Conservation (phyloP, 257 asterid genomes). For the Solanum infundibuliforme region DNA sequence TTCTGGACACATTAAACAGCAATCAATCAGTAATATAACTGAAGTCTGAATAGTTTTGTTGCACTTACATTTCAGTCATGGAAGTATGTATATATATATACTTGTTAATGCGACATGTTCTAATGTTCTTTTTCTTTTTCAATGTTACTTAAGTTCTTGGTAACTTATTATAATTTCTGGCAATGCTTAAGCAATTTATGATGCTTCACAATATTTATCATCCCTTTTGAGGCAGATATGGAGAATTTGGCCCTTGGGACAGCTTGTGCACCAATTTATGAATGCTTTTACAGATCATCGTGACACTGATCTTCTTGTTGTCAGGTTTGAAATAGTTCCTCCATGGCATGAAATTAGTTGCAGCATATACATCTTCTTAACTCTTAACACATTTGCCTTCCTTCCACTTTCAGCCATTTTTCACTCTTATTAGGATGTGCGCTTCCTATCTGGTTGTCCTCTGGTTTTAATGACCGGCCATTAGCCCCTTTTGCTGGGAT, state of each 20-base stretch:
- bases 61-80: background rate
- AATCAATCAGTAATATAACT: background rate
- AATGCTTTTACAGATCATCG: slow-evolving; percentile 98
- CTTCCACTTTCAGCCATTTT: slow-evolving; percentile 59
- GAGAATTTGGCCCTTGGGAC: slow-evolving; percentile 94
- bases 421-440: slow-evolving; percentile 93
- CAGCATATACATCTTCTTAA: slow-evolving; percentile 1
- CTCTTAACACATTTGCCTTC: background rate
- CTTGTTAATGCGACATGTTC: background rate
- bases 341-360: background rate
- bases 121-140: background rate
- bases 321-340: slow-evolving; percentile 45
- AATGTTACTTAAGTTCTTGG: background rate
- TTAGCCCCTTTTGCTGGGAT: slow-evolving; percentile 97
- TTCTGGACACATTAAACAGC: background rate
- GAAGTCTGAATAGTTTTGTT: background rate
- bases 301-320: slow-evolving; percentile 92
- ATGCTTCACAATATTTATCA: background rate
- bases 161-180: background rate
- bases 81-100: background rate
- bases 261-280: slow-evolving; percentile 83
- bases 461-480: slow-evolving; percentile 79
- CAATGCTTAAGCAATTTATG: background rate
- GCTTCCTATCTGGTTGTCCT: slow-evolving; percentile 87
- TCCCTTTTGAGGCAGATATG: slow-evolving; percentile 48